Base-by-base conservation (phyloP, 345 rosid genomes). In the Anastatica hierochuntica region DNA sequence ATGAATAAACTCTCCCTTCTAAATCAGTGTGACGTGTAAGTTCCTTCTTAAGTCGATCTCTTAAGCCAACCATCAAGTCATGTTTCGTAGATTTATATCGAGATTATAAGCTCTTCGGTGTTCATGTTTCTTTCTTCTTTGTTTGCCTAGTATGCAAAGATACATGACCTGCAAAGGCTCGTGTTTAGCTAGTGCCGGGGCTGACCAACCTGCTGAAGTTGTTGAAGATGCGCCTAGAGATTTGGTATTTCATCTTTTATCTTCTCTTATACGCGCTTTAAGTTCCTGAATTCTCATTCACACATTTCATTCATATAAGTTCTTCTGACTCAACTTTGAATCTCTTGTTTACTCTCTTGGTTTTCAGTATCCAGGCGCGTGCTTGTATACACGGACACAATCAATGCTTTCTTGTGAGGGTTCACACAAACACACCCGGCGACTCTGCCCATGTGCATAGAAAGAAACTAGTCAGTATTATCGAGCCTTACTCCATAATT, bases 391-490 rank as follows among this genome's bases (percentile, higher is more conserved):
- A 11, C 73, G 67, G 56, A 77, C 77, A 18, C 78, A 82, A 46
- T 77, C 98, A 13, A 58, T 80, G 74, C 76, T 84, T 33, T 80
- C 96, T 19, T 87, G 98, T 64, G 95, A 84, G 35, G 96, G 98
- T 51, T 82, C 88, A 2, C 92, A 87, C 68, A 77, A 20, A 51
- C 72, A 84, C 57, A 90, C 95, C 31, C 69, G 76, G 76, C 80
- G 96, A 73, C 92, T 87, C 58, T 87, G 96, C 67, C 96, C 98
- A 10, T 84, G 98, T 67, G 95, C 98, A 13, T 90, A n/a, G n/a
- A n/a, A n/a, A 75, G 67, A 60, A 56, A 39, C 40, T 17, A 29
- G 87, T 80, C 33, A 64, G 74, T 66, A 45, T 14, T 59, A 42
- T n/a, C 20, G 17, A 50, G 47, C 18, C 41, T 42, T 27, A 0